Conservation (phyloP, 2,329 filamentous ascomycete species). For the Emergomyces pasteurianus region DNA sequence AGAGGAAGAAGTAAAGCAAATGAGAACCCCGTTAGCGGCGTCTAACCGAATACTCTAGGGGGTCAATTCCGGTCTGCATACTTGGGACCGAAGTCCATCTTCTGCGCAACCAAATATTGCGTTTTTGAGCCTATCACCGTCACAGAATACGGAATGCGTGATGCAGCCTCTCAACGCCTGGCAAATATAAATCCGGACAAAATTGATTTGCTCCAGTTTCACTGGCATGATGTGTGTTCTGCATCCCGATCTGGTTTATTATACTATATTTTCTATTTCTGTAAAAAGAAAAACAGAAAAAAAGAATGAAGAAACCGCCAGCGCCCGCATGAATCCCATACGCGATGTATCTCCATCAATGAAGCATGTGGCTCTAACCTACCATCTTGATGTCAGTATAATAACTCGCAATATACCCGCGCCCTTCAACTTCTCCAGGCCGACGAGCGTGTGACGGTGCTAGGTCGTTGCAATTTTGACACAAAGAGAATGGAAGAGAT, state of each 20-base stretch:
- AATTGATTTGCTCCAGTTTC: slow-evolving; percentile 33
- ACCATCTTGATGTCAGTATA: slow-evolving; percentile 16
- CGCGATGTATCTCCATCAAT: not conserved
- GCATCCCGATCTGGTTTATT: not conserved
- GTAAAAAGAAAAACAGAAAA: not conserved
- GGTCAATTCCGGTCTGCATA: slow-evolving; percentile 26
- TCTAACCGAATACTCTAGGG: slow-evolving; percentile 7
- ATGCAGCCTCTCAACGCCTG: slow-evolving; percentile 26
- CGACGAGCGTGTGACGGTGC: slow-evolving; percentile 20
- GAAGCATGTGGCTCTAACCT: not conserved
- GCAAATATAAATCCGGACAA: slow-evolving; percentile 20
- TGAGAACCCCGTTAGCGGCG: not conserved
- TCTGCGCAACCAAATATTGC: slow-evolving; percentile 33
- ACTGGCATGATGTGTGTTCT: slow-evolving; percentile 29
- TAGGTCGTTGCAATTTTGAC: slow-evolving; percentile 35
- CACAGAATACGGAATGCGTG: slow-evolving; percentile 20
- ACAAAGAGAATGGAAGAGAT: slow-evolving; percentile 26
- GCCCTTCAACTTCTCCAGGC: slow-evolving; percentile 23
- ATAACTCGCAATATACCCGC: slow-evolving; percentile 27
- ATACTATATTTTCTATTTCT: not conserved
- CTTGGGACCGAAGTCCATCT: slow-evolving; percentile 19
- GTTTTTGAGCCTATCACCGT: slow-evolving; percentile 27
- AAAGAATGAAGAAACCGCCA: not conserved
- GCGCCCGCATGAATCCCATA: not conserved
- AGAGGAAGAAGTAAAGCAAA: not conserved